Evolutionary conservation across 495 filamentous ascomycete species (phyloP).

Genomic region (Emericellopsis terricola): DNA sequence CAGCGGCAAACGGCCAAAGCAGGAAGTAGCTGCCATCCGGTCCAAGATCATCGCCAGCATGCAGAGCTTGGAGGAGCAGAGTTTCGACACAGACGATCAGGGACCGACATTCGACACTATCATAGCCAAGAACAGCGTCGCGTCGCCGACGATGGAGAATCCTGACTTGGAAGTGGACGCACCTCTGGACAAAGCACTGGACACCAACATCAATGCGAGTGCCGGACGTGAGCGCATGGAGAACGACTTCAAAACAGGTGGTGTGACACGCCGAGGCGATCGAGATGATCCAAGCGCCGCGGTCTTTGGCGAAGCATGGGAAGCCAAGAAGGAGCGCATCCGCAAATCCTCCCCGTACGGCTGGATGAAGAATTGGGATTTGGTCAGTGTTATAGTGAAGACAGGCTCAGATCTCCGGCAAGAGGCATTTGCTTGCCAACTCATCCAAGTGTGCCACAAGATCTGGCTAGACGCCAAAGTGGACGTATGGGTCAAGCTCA

Average conservation of each 20-base stretch:
- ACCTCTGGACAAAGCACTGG: constrained; percentile 19
- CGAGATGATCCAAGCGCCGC: constrained; percentile 66
- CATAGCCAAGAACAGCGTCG: constrained; percentile 33
- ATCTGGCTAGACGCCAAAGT: constrained; percentile 55
- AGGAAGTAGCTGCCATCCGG: constrained; percentile 57
- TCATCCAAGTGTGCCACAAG: constrained; percentile 55
- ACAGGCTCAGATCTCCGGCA: constrained; percentile 60
- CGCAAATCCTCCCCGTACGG: constrained; percentile 57
- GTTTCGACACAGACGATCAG: constrained; percentile 44
- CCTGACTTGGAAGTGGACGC: constrained; percentile 24
- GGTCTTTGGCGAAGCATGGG: constrained; percentile 65
- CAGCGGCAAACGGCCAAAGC: constrained; percentile 47
- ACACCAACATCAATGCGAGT: constrained; percentile 34
- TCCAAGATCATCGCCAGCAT: constrained; percentile 68
- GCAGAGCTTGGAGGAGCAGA: constrained; percentile 68
- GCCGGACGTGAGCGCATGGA: constrained; percentile 64
- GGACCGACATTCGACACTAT: constrained; percentile 56
- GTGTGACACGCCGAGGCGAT: constrained; percentile 55
- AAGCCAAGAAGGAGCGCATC: constrained; percentile 57
- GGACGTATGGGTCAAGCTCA: constrained; percentile 62
- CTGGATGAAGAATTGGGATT: constrained; percentile 66
- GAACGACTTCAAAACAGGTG: constrained; percentile 63
- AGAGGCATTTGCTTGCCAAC: constrained; percentile 63
- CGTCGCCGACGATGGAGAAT: constrained; percentile 13
- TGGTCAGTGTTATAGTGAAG: constrained; percentile 64